Conservation (phyloP, 2,329 filamentous ascomycete species). For the Colletotrichum godetiae region DNA sequence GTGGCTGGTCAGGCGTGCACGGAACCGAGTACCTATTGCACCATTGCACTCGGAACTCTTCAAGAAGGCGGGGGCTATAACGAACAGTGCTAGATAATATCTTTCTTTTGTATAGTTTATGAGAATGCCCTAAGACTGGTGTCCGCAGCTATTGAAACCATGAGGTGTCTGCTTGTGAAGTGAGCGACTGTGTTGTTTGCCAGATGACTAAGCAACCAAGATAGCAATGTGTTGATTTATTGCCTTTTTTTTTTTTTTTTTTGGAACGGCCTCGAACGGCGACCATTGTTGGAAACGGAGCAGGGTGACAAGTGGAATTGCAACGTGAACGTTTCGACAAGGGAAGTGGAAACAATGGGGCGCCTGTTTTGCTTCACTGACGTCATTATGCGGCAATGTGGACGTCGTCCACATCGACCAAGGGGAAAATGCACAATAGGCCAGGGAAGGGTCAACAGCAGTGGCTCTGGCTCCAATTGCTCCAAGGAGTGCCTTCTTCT, state of each 20-base stretch:
- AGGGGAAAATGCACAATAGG: background rate
- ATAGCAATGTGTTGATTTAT: background rate
- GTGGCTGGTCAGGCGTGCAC: constrained; percentile 5
- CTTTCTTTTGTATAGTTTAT: constrained; percentile 28
- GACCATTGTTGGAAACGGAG: constrained; percentile 7
- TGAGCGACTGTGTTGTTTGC: background rate
- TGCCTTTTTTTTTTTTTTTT: background rate
- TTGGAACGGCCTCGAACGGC: constrained; percentile 9
- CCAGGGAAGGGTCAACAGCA: background rate
- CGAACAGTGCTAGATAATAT: constrained; percentile 31
- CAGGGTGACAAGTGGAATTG: background rate
- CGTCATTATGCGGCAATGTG: constrained; percentile 21
- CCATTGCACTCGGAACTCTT: background rate
- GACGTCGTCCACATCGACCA: background rate
- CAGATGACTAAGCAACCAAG: background rate
- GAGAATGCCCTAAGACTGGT: background rate
- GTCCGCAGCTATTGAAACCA: background rate
- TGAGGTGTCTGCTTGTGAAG: background rate
- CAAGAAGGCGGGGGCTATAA: constrained; percentile 13
- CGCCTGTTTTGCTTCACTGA: constrained; percentile 13
- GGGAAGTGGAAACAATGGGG: constrained; percentile 14
- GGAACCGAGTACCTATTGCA: constrained; percentile 22
- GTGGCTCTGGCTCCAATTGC: background rate
- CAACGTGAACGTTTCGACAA: constrained; percentile 12
- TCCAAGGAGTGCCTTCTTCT: background rate